Evolutionary conservation across 176 grass and related monocot genomes (phyloP).

Genomic region (Raddia guianensis): DNA sequence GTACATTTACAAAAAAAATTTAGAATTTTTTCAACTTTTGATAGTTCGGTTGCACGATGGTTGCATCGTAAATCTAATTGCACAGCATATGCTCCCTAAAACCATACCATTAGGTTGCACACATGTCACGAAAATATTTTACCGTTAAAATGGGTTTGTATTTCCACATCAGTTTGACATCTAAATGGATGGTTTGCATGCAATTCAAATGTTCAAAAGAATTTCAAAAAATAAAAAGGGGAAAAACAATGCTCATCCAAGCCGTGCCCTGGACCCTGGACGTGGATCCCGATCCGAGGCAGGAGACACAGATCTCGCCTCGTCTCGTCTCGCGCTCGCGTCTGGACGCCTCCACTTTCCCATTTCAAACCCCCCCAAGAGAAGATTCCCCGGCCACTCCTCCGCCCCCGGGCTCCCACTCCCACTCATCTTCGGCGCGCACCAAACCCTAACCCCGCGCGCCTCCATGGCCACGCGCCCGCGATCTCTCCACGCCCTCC

Average conservation of each 20-base stretch:
- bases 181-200: too few relatives aligned
- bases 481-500: constrained; percentile 64
- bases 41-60: too few relatives aligned
- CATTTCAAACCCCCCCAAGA: constrained; percentile 36
- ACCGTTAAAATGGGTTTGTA: too few relatives aligned
- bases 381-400: constrained; percentile 6
- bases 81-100: too few relatives aligned
- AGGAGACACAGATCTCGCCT: constrained; percentile 17
- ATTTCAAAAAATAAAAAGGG: too few relatives aligned
- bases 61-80: too few relatives aligned
- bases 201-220: too few relatives aligned
- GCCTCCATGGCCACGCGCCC: constrained; percentile 54
- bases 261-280: not conserved
- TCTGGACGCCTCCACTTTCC: constrained; percentile 15
- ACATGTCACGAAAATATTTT: too few relatives aligned
- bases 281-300: constrained; percentile 18
- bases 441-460: constrained; percentile 36
- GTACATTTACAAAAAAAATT: too few relatives aligned
- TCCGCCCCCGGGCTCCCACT: not conserved
- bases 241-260: not conserved
- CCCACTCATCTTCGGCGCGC: not conserved
- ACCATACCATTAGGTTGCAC: too few relatives aligned
- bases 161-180: too few relatives aligned
- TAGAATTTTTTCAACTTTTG: too few relatives aligned
- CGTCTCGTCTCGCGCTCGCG: constrained; percentile 15